phyloP scores from a whole-genome alignment of 345 rosid genomes.

The Excoecaria agallocha region DNA sequence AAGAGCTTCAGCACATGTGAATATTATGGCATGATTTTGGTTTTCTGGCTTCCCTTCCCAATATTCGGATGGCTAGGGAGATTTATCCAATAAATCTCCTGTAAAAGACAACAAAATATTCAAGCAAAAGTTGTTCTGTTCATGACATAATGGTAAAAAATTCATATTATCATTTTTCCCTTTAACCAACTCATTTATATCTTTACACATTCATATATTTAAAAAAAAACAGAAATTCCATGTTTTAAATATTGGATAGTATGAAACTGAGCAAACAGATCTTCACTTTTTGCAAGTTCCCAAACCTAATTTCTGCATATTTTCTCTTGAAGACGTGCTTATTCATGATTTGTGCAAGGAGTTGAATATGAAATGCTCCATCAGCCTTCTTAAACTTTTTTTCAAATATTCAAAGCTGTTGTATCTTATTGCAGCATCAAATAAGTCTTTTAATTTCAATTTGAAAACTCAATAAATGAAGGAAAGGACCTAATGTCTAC shows the following conservation, averaged over 20 bases:
- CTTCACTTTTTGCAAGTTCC: neutral
- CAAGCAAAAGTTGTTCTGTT: neutral
- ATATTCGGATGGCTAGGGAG: constrained; percentile 93
- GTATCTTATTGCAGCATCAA: neutral
- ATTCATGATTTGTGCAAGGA: neutral
- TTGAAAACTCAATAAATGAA: neutral
- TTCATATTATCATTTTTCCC: neutral
- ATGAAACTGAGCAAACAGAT: neutral
- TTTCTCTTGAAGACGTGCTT: neutral
- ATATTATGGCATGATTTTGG: constrained; percentile 86
- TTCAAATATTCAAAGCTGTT: neutral
- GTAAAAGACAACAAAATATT: constrained; percentile 6
- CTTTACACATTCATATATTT: neutral
- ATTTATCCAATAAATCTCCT: constrained; percentile 89
- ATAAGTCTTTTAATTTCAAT: neutral
- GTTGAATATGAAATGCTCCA: neutral
- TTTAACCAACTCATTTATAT: neutral
- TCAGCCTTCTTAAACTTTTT: neutral
- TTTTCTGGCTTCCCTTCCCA: constrained; percentile 99
- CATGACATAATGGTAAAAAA: neutral
- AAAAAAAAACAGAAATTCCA: neutral
- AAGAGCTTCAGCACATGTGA: constrained; percentile 95
- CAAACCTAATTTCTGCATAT: neutral
- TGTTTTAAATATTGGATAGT: neutral
- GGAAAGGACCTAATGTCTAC: neutral